Conservation (phyloP, 345 rosid species). For the Citrus inodora region DNA sequence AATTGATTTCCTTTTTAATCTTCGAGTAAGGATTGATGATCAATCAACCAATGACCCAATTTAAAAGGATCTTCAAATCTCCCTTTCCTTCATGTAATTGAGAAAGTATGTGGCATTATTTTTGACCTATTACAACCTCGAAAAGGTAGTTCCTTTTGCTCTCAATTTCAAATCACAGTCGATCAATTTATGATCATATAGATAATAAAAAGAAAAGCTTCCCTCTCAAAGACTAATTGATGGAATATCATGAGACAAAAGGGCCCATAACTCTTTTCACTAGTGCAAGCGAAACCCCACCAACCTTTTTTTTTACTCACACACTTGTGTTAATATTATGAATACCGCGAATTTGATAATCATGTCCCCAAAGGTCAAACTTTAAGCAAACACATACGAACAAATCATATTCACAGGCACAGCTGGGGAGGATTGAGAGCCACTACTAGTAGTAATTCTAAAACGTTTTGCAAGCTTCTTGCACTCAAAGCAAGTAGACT, state of each 20-base stretch:
- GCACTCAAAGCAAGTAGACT: constrained; percentile 62
- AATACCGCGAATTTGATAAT: constrained; percentile 14
- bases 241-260: constrained; percentile 54
- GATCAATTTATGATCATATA: constrained; percentile 30
- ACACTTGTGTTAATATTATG: not conserved
- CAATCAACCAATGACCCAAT: constrained; percentile 24
- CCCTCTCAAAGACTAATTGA: constrained; percentile 31
- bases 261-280: constrained; percentile 53
- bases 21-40: not conserved
- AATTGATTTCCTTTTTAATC: not conserved
- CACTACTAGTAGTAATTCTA: constrained; percentile 12
- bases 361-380: constrained; percentile 55
- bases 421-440: constrained; percentile 31
- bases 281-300: constrained; percentile 66
- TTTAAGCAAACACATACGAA: constrained; percentile 58
- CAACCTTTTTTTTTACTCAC: constrained; percentile 33
- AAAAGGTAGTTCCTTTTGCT: constrained; percentile 16
- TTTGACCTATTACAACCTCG: constrained; percentile 20
- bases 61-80: constrained; percentile 9
- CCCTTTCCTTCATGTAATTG: constrained; percentile 12
- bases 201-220: not conserved
- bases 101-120: constrained; percentile 1
- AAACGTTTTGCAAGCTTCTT: constrained; percentile 65
- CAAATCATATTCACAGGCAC: constrained; percentile 36
- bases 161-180: constrained; percentile 22